Base-by-base conservation (phyloP, 2,329 filamentous ascomycete species). In the Chaetomium sp. region DNA sequence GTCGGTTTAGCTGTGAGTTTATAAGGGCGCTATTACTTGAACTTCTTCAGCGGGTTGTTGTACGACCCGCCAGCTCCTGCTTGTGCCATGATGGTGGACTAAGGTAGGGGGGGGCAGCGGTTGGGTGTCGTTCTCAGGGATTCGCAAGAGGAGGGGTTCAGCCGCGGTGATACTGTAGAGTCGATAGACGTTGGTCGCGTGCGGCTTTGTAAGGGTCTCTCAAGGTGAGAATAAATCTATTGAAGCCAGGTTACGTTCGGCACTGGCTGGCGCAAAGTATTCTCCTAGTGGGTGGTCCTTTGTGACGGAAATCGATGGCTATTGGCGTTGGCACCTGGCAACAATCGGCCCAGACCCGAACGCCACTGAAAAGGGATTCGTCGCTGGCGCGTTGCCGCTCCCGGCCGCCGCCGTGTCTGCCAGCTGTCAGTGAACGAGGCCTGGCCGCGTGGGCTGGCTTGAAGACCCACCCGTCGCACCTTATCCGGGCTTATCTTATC, bases 1-100 rank as follows among this genome's bases (percentile, higher is more conserved):
- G 23, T 19, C 23, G 45, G 31, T 9, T 4, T 29, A 35, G 35
- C 19, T 33, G 51, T 45, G 13, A 25, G 49, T 27, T 5, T 19
- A 29, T 35, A 23, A 21, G 29, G 54, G 55, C 7, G 57, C 16
- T 63, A 80, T 65, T 84, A 97, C 93, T 99, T 99, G 90, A 98
- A 99, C 81, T 99, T 99, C 91, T 99, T 99, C 82, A 99, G 84
- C 75, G 95, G 95, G 84, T 98, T 98, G 79, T 96, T 97, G 85
- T 98, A 99, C 70, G 91, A 92, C 79, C 90, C 91, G 75, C 88
- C 89, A 68, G 82, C 79, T 74, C 77, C 79, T 73, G 87, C 82
- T 81, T 92, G 88, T 79, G 93, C 91, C 93, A 97, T 97, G 79
- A 97, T 97, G 57, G 25, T 16, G 47, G 45, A 21, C 12, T 45